A percentile compares a stretch with the other conserved stretches of the same genome.
phyloP scores from a whole-genome alignment of 1,284 basidiomycete species.

The Trichosporon ovoides region DNA sequence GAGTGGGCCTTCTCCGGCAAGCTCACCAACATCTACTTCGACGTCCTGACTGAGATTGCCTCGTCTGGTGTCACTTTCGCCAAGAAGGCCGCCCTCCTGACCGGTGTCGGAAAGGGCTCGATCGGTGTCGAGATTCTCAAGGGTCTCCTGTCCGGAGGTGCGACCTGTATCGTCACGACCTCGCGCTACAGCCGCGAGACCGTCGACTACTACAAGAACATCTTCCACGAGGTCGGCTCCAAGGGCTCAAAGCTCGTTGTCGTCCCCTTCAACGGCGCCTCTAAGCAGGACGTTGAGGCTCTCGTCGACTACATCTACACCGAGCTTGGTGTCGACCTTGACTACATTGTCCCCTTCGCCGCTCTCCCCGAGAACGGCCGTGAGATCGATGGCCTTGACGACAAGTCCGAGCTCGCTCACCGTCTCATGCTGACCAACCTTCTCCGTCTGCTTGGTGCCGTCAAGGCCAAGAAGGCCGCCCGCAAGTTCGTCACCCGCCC shows the following conservation, averaged over 20 bases:
- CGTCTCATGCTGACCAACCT: slow-evolving; percentile 93
- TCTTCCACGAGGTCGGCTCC: slow-evolving; percentile 93
- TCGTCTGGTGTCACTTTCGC: slow-evolving; percentile 97
- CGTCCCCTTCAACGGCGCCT: slow-evolving; percentile 93
- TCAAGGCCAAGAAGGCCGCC: slow-evolving; percentile 96
- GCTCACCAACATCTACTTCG: slow-evolving; percentile 81
- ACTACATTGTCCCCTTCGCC: slow-evolving; percentile 97
- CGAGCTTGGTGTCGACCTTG: slow-evolving; percentile 87
- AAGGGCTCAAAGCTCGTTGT: slow-evolving; percentile 93
- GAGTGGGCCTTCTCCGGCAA: slow-evolving; percentile 97
- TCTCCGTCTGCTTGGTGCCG: slow-evolving; percentile 87
- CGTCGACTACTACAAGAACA: slow-evolving; percentile 96
- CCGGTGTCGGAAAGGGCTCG: slow-evolving; percentile 94
- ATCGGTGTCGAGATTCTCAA: slow-evolving; percentile 98
- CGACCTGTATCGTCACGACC: slow-evolving; percentile 93
- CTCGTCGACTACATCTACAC: slow-evolving; percentile 97
- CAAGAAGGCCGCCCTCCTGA: slow-evolving; percentile 96
- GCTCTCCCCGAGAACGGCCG: slow-evolving; percentile 97
- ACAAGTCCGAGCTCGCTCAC: slow-evolving; percentile 95
- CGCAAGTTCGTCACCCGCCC: slow-evolving; percentile 94
- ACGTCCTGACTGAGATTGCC: slow-evolving; percentile 94
- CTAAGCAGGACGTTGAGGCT: slow-evolving; percentile 94
- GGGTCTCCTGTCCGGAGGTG: slow-evolving; percentile 90
- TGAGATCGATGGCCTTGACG: slow-evolving; percentile 93
- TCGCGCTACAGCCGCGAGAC: slow-evolving; percentile 89